Base-by-base conservation (phyloP, 2,329 filamentous ascomycete species). In the Clonostachys sp. region DNA sequence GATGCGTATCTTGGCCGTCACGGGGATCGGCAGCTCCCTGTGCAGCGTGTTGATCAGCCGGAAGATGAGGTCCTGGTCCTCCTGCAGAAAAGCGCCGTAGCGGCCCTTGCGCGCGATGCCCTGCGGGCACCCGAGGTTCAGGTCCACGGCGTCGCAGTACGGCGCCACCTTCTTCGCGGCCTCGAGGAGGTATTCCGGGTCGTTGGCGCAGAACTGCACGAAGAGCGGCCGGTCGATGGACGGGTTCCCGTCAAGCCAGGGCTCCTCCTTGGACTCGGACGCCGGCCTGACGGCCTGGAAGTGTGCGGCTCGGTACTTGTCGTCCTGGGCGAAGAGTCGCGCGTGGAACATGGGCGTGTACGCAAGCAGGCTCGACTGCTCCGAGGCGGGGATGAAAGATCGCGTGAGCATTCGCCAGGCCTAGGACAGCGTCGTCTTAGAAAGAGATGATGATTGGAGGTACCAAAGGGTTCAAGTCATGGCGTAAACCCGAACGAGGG, bases 311-410 rank as follows among this genome's bases (percentile, higher is more conserved):
- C 92, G 85, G 67, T 95, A 95, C 52, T 84, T 85, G 17, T 81
- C 72, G 12, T 80, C 84, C 52, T 95, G 87, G 41, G 78, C 77
- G 64, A 95, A 99, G 54, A 97, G 78, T 47, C 91, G 87, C 4
- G 94, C 91, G 65, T 99, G 94, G 52, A 96, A 80, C 94, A 99
- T 99, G 44, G 94, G 94, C 1, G 91, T 90, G 64, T 99, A 99
- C 44, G 90, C 88, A 41, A 97, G 80, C 34, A 97, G 72, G 18
- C 75, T 78, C 47, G 77, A 74, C 42, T 81, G 78, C 46, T 84
- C 74, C 44, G 82, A 73, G 6, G 83, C 68, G 2, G 87, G 77
- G 57, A 96, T 83, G 68, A 95, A 97, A 7, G 91, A 96, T 56
- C 94, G 85, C n/a, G 89, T 89, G 55, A 99, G 84, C 78, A 96